Percentiles rank a stretch among this genome's conserved stretches.
phyloP scores from a whole-genome alignment of 345 rosid species.

The Laguncularia racemosa region DNA sequence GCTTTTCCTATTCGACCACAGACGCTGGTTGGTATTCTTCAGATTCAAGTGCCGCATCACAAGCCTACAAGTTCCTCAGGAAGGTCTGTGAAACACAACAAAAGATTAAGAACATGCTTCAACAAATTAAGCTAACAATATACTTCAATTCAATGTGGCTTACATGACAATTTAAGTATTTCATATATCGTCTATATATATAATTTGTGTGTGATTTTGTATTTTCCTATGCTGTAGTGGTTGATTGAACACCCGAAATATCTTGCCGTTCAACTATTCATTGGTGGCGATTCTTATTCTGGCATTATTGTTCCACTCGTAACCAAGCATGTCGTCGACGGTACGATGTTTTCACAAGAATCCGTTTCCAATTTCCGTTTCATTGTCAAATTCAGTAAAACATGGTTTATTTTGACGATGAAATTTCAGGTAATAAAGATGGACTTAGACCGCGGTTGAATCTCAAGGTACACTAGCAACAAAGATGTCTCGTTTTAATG shows the following conservation, averaged over 20 bases:
- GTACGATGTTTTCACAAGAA: slow-evolving; percentile 1
- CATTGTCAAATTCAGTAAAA: neutral
- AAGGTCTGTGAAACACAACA: slow-evolving; percentile 8
- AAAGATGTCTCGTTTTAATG: neutral
- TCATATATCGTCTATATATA: neutral
- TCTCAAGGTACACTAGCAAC: slow-evolving; percentile 16
- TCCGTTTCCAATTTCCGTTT: no score
- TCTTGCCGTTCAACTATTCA: slow-evolving; percentile 14
- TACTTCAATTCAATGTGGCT: neutral
- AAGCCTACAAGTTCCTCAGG: slow-evolving; percentile 16
- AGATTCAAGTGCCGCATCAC: slow-evolving; percentile 17
- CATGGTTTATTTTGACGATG: neutral
- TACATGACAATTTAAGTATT: neutral
- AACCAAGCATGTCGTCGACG: slow-evolving; percentile 21
- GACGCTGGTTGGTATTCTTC: slow-evolving; percentile 15
- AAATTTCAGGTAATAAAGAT: slow-evolving; percentile 15
- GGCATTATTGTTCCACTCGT: slow-evolving; percentile 22
- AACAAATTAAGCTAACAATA: neutral
- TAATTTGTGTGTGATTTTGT: neutral
- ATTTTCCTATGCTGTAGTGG: slow-evolving; percentile 16
- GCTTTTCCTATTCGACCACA: slow-evolving; percentile 23
- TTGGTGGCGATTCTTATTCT: slow-evolving; percentile 35
- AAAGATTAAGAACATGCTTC: neutral
- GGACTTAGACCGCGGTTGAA: slow-evolving; percentile 11
- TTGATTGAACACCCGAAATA: slow-evolving; percentile 24